phyloP scores from a whole-genome alignment of 257 asterid genomes.

The Nicotiana attenuata region DNA sequence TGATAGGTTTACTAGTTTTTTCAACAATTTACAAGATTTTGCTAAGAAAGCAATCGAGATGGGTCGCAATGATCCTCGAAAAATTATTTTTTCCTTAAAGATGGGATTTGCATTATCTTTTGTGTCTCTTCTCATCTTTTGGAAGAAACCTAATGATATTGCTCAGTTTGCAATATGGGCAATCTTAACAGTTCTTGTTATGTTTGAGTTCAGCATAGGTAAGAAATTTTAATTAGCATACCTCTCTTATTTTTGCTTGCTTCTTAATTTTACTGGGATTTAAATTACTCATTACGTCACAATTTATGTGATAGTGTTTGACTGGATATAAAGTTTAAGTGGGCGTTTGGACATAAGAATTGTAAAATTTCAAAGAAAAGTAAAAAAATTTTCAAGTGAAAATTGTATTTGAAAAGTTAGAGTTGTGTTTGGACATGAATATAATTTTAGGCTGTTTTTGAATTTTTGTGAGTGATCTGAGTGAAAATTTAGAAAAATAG shows the following conservation, averaged over 20 bases:
- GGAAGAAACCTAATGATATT: constrained; percentile 33
- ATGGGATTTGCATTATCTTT: constrained; percentile 41
- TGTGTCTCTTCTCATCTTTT: constrained; percentile 38
- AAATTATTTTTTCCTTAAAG: constrained; percentile 31
- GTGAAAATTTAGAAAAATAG: no score
- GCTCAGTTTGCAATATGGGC: constrained; percentile 48
- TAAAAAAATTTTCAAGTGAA: no score
- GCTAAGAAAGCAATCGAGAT: constrained; percentile 25
- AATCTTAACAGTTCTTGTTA: constrained; percentile 42
- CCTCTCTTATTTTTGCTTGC: background rate
- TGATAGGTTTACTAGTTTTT: background rate
- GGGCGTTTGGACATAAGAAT: no score
- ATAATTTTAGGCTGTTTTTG: no score
- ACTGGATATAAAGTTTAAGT: no score
- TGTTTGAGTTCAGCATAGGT: constrained; percentile 52
- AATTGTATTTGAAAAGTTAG: no score
- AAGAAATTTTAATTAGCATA: background rate
- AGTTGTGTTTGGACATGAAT: no score
- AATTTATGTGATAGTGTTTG: no score
- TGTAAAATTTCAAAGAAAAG: no score
- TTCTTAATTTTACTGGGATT: background rate
- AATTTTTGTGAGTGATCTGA: no score
- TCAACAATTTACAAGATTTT: constrained; percentile 15
- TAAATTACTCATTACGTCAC: no score
- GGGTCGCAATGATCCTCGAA: constrained; percentile 45